Conservation (phyloP, 257 asterid genomes). For the Echites panduratus region DNA sequence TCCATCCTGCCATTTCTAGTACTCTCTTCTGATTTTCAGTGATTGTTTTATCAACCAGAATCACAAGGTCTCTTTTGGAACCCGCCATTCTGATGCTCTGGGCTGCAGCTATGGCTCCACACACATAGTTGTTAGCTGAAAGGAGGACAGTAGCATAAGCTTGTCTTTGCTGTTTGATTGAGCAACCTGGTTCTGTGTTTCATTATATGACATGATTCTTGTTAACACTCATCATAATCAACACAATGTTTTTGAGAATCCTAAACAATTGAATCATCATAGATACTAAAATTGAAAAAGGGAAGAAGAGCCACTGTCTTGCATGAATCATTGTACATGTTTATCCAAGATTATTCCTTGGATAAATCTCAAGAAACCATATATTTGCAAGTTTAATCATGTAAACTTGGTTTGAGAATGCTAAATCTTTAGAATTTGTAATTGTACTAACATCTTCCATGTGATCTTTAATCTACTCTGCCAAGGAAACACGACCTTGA, state of each 20-base stretch:
- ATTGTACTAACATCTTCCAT: neutral
- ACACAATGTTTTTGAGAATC: neutral
- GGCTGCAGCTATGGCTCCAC: slow-evolving; percentile 88
- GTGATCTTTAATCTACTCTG: neutral
- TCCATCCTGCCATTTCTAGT: slow-evolving; percentile 72
- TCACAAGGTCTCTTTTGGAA: slow-evolving; percentile 66
- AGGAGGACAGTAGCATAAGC: slow-evolving; percentile 82
- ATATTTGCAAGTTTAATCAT: neutral
- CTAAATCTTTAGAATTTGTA: neutral
- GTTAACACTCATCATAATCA: neutral
- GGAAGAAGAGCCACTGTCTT: neutral
- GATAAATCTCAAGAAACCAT: neutral
- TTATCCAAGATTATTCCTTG: neutral
- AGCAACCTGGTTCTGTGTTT: slow-evolving; percentile 30
- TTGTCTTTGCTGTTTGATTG: slow-evolving; percentile 41
- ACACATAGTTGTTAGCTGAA: slow-evolving; percentile 69
- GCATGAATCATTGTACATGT: neutral
- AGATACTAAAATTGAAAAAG: neutral
- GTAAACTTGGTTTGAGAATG: neutral
- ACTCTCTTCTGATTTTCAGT: slow-evolving; percentile 61
- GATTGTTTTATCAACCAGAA: slow-evolving; percentile 68
- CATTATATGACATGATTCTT: slow-evolving; percentile 1
- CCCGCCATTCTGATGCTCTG: slow-evolving; percentile 79
- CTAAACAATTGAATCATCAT: neutral
- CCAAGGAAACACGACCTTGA: neutral